Conservation (phyloP, 176 grass and related monocot species). For the Musa itinerans region DNA sequence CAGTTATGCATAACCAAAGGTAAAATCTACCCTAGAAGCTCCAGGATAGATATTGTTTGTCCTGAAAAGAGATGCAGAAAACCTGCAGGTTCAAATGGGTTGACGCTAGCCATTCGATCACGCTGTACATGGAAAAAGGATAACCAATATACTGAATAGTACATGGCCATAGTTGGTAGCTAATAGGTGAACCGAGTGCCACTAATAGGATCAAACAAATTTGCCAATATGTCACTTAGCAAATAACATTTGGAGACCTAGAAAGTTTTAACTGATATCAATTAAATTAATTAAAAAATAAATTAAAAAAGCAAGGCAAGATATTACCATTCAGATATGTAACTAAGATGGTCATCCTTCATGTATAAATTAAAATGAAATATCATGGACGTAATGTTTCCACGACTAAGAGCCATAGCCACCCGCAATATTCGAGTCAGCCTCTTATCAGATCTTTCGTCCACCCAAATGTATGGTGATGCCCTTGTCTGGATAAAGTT, state of each 20-base stretch:
- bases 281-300: background rate
- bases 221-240: background rate
- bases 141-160: background rate
- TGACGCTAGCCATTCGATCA: background rate
- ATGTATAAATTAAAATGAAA: slow-evolving; percentile 95
- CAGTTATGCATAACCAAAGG: too few relatives aligned
- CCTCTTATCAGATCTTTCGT: slow-evolving; percentile 72
- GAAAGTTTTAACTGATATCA: background rate
- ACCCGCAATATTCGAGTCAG: slow-evolving; percentile 65
- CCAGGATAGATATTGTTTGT: too few relatives aligned
- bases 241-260: background rate
- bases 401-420: slow-evolving; percentile 60
- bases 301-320: background rate
- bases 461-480: slow-evolving; percentile 83
- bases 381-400: slow-evolving; percentile 72
- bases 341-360: slow-evolving; percentile 92
- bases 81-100: background rate
- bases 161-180: background rate
- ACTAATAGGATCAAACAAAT: too few relatives aligned
- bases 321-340: slow-evolving; percentile 82
- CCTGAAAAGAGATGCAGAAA: too few relatives aligned
- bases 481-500: slow-evolving; percentile 90
- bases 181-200: background rate
- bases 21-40: too few relatives aligned
- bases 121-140: background rate